Evolutionary conservation across 2,329 filamentous ascomycete species (phyloP).

Genomic region (Fusarium sp.): DNA sequence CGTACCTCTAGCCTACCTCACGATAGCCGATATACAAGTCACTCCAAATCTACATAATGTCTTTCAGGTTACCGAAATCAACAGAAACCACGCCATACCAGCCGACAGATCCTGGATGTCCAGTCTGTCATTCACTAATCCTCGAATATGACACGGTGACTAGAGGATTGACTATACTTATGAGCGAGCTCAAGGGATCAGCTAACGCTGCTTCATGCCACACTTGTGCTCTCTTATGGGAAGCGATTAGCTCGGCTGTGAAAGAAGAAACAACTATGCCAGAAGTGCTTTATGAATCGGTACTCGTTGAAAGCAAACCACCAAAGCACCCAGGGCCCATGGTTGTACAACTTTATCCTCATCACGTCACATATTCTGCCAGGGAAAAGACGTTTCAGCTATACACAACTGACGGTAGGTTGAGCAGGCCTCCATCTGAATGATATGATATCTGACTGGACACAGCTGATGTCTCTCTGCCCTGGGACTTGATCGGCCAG

Average conservation of each 20-base stretch:
- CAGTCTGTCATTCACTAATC: background rate
- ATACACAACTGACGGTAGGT: background rate
- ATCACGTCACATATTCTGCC: background rate
- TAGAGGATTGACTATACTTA: background rate
- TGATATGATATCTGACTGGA: background rate
- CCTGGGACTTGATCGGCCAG: background rate
- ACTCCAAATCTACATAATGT: background rate
- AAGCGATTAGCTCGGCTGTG: background rate
- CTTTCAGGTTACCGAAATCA: too few relatives aligned
- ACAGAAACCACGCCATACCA: accelerated
- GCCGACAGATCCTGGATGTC: background rate
- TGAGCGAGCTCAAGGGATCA: background rate
- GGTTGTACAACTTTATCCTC: background rate
- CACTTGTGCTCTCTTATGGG: background rate
- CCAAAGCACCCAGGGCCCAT: background rate
- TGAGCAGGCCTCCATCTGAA: accelerated
- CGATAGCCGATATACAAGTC: background rate
- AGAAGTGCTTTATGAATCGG: background rate
- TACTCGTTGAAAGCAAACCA: background rate
- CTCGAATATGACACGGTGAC: background rate
- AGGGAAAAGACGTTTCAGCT: background rate
- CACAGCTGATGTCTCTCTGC: background rate
- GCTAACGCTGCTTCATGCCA: background rate
- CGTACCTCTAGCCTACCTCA: accelerated
- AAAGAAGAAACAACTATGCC: background rate